phyloP scores from a whole-genome alignment of 2,329 filamentous ascomycete species.

The Spiromastix sp. region DNA sequence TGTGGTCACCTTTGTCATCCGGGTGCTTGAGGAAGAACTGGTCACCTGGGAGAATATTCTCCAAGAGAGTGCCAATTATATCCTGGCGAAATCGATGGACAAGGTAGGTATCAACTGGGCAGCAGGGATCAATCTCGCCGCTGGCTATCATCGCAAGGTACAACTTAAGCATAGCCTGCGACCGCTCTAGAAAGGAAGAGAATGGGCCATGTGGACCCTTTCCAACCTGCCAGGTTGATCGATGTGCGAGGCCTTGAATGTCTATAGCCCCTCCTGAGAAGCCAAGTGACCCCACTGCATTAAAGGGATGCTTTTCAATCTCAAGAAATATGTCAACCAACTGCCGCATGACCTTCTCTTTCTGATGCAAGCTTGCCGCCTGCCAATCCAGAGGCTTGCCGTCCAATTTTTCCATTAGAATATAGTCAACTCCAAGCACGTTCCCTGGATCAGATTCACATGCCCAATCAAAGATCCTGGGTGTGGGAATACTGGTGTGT shows the following conservation, averaged over 20 bases:
- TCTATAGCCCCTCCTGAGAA: slow-evolving; percentile 19
- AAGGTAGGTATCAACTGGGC: slow-evolving; percentile 27
- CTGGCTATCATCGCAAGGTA: slow-evolving; percentile 20
- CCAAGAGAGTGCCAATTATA: slow-evolving; percentile 16
- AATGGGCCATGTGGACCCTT: slow-evolving; percentile 25
- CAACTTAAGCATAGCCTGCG: too few species aligned
- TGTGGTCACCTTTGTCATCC: slow-evolving; percentile 42
- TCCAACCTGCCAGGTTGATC: slow-evolving; percentile 27
- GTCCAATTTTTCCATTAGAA: too few species aligned
- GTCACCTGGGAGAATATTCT: too few species aligned
- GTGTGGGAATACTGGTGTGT: too few species aligned
- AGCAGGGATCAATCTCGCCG: slow-evolving; percentile 19
- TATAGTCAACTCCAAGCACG: too few species aligned
- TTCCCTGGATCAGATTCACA: too few species aligned
- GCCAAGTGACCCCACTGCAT: slow-evolving; percentile 27
- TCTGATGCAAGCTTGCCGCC: too few species aligned
- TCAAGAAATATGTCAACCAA: slow-evolving; percentile 32
- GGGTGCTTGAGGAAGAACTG: slow-evolving; percentile 37
- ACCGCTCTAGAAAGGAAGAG: slow-evolving; percentile 23
- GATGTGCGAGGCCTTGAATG: too few species aligned
- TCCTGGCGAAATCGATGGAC: slow-evolving; percentile 36
- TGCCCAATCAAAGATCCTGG: too few species aligned
- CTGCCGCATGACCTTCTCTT: slow-evolving; percentile 26
- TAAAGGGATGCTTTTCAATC: slow-evolving; percentile 27
- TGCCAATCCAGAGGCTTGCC: too few species aligned